Percentiles rank a stretch among this genome's conserved stretches.
These are phyloP conservation scores for Eutypa lata DNA, from an alignment of 2,329 filamentous ascomycete species.

Conservation along the genomic window DNA sequence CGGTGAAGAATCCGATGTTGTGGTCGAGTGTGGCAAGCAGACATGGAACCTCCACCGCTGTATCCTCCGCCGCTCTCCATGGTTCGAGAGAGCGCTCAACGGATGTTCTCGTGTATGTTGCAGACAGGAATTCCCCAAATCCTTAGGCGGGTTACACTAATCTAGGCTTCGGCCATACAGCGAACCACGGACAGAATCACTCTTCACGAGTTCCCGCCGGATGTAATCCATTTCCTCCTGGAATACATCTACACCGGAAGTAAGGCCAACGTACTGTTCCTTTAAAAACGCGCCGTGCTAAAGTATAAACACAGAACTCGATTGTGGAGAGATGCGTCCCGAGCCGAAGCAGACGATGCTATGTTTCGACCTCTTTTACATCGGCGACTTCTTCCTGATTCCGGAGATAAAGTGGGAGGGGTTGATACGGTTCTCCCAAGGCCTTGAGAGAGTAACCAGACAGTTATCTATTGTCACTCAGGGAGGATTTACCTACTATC, in stretches of 20 bases:
- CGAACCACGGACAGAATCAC: no score
- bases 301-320: no score
- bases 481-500: no score
- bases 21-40: not conserved
- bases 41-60: not conserved
- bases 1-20: not conserved
- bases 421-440: not conserved
- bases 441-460: not conserved
- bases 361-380: not conserved
- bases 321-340: no score
- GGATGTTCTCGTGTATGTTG: no score
- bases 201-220: not conserved
- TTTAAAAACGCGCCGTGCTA: no score
- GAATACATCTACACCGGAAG: not conserved
- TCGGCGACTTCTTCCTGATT: not conserved
- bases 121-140: no score
- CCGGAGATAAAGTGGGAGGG: not conserved
- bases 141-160: no score
- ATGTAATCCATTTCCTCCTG: not conserved
- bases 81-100: not conserved
- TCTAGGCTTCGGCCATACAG: no score
- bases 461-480: no score
- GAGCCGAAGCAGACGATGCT: not conserved
- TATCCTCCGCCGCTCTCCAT: not conserved
- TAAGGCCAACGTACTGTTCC: no score